Percentiles rank a stretch among this genome's conserved stretches.
phyloP scores from a whole-genome alignment of 1,284 basidiomycete genomes.

The Pyrrhoderma lamaoense region DNA sequence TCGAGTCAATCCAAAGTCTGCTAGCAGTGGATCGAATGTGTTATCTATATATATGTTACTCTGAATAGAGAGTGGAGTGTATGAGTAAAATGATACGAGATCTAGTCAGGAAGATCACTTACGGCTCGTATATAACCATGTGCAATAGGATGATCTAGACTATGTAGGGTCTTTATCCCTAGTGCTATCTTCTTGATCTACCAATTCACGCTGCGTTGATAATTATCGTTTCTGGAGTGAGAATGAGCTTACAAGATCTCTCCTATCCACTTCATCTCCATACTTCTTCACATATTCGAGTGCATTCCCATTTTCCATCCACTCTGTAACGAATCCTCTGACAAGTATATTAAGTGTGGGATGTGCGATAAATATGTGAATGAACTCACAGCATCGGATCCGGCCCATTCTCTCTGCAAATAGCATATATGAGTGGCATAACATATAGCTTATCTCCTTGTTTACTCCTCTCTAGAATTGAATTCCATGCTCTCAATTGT shows the following conservation, averaged over 20 bases:
- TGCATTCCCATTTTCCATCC: conserved; percentile 46
- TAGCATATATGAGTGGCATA: no score
- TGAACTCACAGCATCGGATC: no score
- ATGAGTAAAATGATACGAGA: background rate
- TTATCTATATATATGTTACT: conserved; percentile 46
- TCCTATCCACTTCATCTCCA: conserved; percentile 30
- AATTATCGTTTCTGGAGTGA: no score
- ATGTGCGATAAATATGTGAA: no score
- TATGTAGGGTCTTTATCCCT: conserved; percentile 43
- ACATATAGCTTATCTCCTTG: no score
- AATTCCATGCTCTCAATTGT: no score
- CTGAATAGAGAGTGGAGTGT: conserved; percentile 26
- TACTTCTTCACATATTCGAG: conserved; percentile 37
- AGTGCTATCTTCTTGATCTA: conserved; percentile 38
- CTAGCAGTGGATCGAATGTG: conserved; percentile 40
- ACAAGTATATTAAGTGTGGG: no score
- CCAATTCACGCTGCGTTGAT: conserved; percentile 28
- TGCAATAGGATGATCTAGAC: conserved; percentile 40
- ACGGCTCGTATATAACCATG: conserved; percentile 38
- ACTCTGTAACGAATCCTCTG: conserved; percentile 50
- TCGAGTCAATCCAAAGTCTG: conserved; percentile 48
- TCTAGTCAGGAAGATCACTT: background rate
- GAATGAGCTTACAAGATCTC: conserved; percentile 32
- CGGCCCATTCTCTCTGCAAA: no score
- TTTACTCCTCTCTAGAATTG: no score